Percentiles rank a stretch among this genome's conserved stretches.
Evolutionary conservation across 495 filamentous ascomycete species (phyloP).

Genomic region (Tuber aestivum): DNA sequence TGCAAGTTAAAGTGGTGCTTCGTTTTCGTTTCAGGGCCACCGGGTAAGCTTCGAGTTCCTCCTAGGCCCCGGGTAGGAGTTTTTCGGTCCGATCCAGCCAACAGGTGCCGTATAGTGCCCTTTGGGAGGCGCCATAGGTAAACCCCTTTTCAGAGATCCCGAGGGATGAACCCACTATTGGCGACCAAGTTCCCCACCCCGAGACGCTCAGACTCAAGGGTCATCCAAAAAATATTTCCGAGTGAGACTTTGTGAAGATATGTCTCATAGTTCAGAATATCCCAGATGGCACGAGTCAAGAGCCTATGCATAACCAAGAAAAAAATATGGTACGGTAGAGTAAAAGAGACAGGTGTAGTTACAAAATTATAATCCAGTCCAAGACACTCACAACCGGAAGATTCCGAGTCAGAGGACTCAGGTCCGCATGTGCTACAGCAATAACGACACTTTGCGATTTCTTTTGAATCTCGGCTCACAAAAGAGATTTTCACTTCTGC

Average conservation of each 20-base stretch:
- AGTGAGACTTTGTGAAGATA: constrained; percentile 1
- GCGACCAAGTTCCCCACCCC: not conserved
- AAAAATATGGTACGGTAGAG: not conserved
- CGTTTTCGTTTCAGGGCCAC: not conserved
- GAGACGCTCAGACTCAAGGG: not conserved
- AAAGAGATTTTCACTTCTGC: not conserved
- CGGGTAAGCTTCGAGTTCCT: not conserved
- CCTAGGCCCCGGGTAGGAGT: not conserved
- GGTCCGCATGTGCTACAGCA: not conserved
- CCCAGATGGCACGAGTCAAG: not conserved
- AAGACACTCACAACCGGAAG: not conserved
- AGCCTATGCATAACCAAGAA: not conserved
- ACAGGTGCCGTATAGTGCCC: not conserved
- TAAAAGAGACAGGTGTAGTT: not conserved
- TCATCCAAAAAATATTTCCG: not conserved
- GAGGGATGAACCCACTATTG: not conserved
- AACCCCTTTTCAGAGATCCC: not conserved
- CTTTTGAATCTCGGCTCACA: not conserved
- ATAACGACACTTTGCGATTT: not conserved
- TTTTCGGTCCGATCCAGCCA: not conserved
- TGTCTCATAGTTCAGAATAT: not conserved
- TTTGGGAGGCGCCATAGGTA: not conserved
- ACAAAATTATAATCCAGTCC: not conserved
- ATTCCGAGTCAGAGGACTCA: not conserved
- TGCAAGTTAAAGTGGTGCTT: not conserved